Evolutionary conservation across 257 asterid genomes (phyloP).

Genomic region (Ophiorrhiza pumila): DNA sequence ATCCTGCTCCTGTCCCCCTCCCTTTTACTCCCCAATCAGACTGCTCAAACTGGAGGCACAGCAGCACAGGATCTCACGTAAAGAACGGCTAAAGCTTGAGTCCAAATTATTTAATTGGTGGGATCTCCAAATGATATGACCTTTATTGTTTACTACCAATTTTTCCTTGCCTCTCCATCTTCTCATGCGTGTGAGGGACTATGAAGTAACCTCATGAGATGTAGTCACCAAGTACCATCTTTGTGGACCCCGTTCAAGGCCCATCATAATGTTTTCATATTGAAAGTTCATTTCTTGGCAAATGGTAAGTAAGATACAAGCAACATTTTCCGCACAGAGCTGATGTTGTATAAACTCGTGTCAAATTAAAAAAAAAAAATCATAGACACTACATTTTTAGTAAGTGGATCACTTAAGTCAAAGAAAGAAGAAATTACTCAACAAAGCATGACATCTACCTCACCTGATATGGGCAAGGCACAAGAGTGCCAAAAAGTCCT

Average conservation of each 20-base stretch:
- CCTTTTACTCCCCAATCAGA: neutral
- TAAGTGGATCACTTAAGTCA: neutral
- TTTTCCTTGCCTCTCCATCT: neutral
- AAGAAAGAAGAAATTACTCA: neutral
- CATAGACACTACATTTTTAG: neutral
- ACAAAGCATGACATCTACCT: constrained; percentile 15
- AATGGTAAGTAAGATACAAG: neutral
- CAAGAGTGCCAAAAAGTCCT: constrained; percentile 77
- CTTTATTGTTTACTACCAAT: neutral
- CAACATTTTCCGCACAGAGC: neutral
- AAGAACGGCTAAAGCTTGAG: neutral
- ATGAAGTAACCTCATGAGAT: neutral
- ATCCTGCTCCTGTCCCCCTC: neutral
- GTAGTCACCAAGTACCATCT: neutral
- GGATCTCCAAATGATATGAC: neutral
- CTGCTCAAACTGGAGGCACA: neutral
- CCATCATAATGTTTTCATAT: neutral
- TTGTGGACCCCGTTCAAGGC: neutral
- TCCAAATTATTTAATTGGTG: neutral
- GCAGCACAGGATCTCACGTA: neutral
- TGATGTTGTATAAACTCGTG: neutral
- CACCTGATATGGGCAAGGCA: constrained; percentile 72
- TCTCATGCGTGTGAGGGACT: neutral
- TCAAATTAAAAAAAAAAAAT: neutral
- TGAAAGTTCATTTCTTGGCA: neutral